Base-by-base conservation (phyloP, 176 grass and related monocot species). In the Rhynchospora breviuscula region DNA sequence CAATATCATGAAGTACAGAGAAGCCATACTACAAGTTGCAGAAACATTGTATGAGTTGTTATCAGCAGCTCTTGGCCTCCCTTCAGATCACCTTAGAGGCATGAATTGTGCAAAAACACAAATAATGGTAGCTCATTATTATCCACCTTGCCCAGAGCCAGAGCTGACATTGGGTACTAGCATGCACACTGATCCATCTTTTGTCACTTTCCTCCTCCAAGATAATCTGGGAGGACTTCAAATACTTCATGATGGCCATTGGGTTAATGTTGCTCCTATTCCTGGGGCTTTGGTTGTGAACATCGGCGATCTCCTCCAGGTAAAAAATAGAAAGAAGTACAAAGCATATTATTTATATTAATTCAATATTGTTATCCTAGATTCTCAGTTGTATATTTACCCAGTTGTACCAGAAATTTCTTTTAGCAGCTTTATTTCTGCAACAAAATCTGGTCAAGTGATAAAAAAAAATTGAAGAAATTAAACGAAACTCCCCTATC, bases 131-230 rank as follows among this genome's bases (percentile, higher is more conserved):
- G 57, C 9, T 2, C 53, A 88, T 54, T 88, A 88, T 52, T 84
- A 88, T 46, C 81, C 86, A 1, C 48, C 86, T 4, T 88, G 86
- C 13, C 81, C 86, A 25, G 59, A 88, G 56, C 86, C 86, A 3
- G 40, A 88, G 12, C 78, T 89, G 2, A 85, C 83, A 10, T 67
- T 86, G 13, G 88, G 88, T 18, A 51, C 59, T 2, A 45, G 49
- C 13, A 68, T 19, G 23, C 88, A 89, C 66, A 78, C 84, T 0
- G 88, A 86, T 71, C 70, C 79, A 10, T 67, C 74, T 33, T 64
- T 83, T 52, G 6, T 85, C 44, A 86, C 88, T 10, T 57, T 89
- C 10, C 84, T 89, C 23, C 69, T 89, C 4, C 84, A 89, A 51
- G 79, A 89, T 14, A 2, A 14, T 14, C 19, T 89, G 11, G 79